These are phyloP conservation scores for Papiliotrema nemorosa DNA, from an alignment of 1,284 basidiomycete species.

Conservation along the genomic window DNA sequence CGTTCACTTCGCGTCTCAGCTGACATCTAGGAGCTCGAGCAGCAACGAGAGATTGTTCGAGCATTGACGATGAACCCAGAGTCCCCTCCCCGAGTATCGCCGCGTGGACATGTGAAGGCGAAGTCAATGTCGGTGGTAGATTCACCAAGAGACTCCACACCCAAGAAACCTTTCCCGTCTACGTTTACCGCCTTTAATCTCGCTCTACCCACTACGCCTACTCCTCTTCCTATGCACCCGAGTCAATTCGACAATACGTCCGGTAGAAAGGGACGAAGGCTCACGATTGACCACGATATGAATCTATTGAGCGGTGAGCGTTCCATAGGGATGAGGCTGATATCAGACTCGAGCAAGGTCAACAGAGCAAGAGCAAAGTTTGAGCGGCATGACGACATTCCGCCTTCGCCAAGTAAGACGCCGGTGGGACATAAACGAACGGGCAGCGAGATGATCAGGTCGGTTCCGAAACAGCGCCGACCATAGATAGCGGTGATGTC, in stretches of 20 bases:
- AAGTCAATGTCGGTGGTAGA: constrained; percentile 15
- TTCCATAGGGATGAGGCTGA: background rate
- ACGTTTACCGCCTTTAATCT: constrained; percentile 39
- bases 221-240: constrained; percentile 43
- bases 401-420: constrained; percentile 12
- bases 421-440: background rate
- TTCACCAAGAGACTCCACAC: constrained; percentile 5
- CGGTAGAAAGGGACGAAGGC: constrained; percentile 32
- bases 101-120: constrained; percentile 17
- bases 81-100: constrained; percentile 6
- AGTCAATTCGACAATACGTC: constrained; percentile 30
- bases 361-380: constrained; percentile 26
- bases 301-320: constrained; percentile 39
- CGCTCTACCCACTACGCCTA: constrained; percentile 28
- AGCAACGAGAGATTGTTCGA: constrained; percentile 42
- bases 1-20: background rate
- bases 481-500: no score
- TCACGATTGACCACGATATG: constrained; percentile 49
- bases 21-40: constrained; percentile 34
- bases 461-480: constrained; percentile 17
- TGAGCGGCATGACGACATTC: constrained; percentile 18
- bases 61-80: constrained; percentile 28
- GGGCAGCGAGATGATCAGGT: constrained; percentile 3
- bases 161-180: constrained; percentile 20
- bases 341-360: constrained; percentile 32